Conservation (phyloP, 2,329 filamentous ascomycete species). For the Ophiostoma fasciatum region DNA sequence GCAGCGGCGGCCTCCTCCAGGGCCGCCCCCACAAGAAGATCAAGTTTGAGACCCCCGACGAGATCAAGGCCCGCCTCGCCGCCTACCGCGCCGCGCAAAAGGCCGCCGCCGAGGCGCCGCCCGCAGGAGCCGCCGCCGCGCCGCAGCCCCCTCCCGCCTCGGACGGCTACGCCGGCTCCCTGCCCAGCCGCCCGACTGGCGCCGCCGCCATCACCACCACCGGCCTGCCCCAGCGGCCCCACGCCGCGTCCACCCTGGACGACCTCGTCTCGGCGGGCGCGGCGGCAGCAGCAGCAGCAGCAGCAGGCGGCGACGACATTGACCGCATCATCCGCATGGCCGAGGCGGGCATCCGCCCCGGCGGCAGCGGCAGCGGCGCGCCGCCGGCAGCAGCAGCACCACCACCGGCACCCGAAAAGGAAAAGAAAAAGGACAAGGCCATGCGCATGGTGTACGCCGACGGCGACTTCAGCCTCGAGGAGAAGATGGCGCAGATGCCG, state of each 20-base stretch:
- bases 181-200: slow-evolving; percentile 12
- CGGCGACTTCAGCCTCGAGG: slow-evolving; percentile 67
- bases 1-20: slow-evolving; percentile 45
- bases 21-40: slow-evolving; percentile 50
- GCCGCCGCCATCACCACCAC: slow-evolving; percentile 16
- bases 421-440: slow-evolving; percentile 35
- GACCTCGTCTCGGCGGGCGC: slow-evolving; percentile 27
- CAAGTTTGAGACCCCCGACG: slow-evolving; percentile 59
- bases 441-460: slow-evolving; percentile 68
- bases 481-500: slow-evolving; percentile 68
- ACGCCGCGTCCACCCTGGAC: slow-evolving; percentile 26
- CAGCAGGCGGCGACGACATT: slow-evolving; percentile 41
- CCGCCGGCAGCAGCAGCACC: slow-evolving; percentile 42
- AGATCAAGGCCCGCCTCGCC: slow-evolving; percentile 66
- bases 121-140: slow-evolving; percentile 9
- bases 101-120: slow-evolving; percentile 24
- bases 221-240: slow-evolving; percentile 18
- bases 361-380: slow-evolving; percentile 26
- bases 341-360: slow-evolving; percentile 42
- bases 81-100: slow-evolving; percentile 56
- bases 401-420: slow-evolving; percentile 30
- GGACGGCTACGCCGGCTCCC: slow-evolving; percentile 14
- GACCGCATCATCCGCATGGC: slow-evolving; percentile 51
- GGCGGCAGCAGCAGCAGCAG: neutral
- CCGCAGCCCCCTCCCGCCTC: slow-evolving; percentile 21